phyloP scores from a whole-genome alignment of 169 alveolate genomes.

The Eimeria maxima region DNA sequence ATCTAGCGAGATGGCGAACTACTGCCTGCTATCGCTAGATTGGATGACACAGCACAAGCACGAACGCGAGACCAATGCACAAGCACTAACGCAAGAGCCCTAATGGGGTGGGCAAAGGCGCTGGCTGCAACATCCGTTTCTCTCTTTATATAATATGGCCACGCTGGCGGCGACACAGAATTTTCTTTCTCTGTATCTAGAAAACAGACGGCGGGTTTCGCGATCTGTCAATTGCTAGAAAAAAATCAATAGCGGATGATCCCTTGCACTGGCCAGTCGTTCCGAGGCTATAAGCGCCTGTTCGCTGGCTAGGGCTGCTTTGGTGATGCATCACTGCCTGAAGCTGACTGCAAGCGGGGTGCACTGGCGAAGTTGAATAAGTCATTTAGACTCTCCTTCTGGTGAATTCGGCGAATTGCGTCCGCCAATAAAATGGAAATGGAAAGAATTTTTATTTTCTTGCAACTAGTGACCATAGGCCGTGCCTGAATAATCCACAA shows the following conservation, averaged over 20 bases:
- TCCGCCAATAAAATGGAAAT: constrained; percentile 93
- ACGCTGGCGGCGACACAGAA: neutral
- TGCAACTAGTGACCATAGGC: constrained; percentile 86
- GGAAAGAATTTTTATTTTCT: constrained; percentile 87
- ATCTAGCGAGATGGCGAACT: neutral
- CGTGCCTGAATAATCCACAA: constrained; percentile 67
- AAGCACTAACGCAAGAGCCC: neutral
- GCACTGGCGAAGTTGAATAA: constrained; percentile 84
- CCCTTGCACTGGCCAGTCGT: neutral
- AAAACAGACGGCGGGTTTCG: neutral
- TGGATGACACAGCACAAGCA: neutral
- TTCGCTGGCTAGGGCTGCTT: neutral
- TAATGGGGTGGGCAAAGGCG: neutral
- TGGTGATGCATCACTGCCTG: neutral
- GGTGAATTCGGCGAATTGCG: constrained; percentile 93
- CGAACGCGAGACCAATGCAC: too few species aligned
- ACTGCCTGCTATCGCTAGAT: neutral
- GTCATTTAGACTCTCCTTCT: constrained; percentile 90
- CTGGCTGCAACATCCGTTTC: neutral
- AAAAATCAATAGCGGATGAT: neutral
- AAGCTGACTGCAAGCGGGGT: neutral
- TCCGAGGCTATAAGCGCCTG: neutral
- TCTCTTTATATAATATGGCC: neutral
- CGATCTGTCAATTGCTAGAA: neutral
- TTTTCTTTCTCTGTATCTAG: neutral